Evolutionary conservation across 306 rosid species (phyloP).

Genomic region (Fagus sylvatica): DNA sequence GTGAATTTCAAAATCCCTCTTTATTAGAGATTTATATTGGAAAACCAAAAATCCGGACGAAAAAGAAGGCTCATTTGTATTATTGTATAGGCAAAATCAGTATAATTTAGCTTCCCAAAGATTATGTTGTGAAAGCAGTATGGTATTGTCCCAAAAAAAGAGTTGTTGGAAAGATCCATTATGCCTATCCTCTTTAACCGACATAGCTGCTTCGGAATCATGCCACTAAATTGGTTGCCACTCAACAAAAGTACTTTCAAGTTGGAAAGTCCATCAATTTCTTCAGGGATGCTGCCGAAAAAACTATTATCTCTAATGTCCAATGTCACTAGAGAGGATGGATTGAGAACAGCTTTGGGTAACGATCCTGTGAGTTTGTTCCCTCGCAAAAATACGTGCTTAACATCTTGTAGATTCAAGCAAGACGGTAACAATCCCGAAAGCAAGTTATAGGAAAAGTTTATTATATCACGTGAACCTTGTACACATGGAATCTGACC

Average conservation of each 20-base stretch:
- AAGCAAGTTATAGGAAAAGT: conserved; percentile 25
- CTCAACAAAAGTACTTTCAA: conserved; percentile 8
- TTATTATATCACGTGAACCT: neutral
- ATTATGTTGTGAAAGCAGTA: too few relatives aligned
- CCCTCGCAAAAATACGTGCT: neutral
- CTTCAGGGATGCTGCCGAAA: conserved; percentile 15
- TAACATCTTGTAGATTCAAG: fast-evolving
- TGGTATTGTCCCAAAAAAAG: too few relatives aligned
- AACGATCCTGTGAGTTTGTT: conserved; percentile 12
- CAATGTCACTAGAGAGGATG: neutral
- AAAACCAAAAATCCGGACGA: too few relatives aligned
- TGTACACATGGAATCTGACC: conserved; percentile 20
- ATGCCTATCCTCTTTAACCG: neutral
- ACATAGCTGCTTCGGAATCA: conserved; percentile 18
- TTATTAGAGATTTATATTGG: too few relatives aligned
- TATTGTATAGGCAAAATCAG: too few relatives aligned
- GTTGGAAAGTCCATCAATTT: neutral
- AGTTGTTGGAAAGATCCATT: conserved; percentile 10
- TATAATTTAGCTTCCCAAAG: too few relatives aligned
- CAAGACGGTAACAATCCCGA: neutral
- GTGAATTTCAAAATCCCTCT: too few relatives aligned
- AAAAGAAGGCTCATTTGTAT: too few relatives aligned
- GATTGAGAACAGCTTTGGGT: neutral
- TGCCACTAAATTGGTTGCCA: conserved; percentile 16
- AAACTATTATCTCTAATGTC: conserved; percentile 18